A percentile compares a stretch with the other conserved stretches of the same genome.
phyloP scores from a whole-genome alignment of 768 basidiomycete genomes.

The Calvatia gigantea region DNA sequence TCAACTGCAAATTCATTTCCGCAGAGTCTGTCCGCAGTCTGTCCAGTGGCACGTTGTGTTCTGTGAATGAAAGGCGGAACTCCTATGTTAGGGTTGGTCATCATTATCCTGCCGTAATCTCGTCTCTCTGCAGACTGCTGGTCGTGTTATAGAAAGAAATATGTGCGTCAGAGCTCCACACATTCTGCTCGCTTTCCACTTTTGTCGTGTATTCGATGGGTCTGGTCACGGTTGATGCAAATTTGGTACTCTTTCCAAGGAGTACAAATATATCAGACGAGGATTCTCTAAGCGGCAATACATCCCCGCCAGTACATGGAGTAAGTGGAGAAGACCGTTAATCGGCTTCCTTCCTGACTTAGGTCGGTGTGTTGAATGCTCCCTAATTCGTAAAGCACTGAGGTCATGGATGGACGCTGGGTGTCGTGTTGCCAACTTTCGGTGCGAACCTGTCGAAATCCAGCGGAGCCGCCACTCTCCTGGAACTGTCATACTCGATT shows the following conservation, averaged over 20 bases:
- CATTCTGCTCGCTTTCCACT: background rate
- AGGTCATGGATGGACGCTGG: background rate
- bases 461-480: background rate
- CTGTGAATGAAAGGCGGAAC: background rate
- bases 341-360: background rate
- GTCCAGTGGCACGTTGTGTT: background rate
- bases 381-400: background rate
- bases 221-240: too few relatives aligned
- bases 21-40: too few relatives aligned
- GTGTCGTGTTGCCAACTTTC: background rate
- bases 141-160: background rate
- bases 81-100: background rate
- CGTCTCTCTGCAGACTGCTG: background rate
- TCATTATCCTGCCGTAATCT: background rate
- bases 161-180: background rate
- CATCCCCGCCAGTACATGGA: background rate
- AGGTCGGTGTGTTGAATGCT: background rate
- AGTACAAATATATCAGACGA: too few relatives aligned
- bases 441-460: background rate
- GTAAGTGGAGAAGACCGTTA: background rate
- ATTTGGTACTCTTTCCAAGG: too few relatives aligned
- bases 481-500: background rate
- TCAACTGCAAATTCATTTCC: too few relatives aligned
- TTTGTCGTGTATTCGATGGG: background rate
- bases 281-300: background rate